These are phyloP conservation scores for Saccharomyces kudriavzevii DNA, from an alignment of 805 yeast genomes.

Conservation along the genomic window DNA sequence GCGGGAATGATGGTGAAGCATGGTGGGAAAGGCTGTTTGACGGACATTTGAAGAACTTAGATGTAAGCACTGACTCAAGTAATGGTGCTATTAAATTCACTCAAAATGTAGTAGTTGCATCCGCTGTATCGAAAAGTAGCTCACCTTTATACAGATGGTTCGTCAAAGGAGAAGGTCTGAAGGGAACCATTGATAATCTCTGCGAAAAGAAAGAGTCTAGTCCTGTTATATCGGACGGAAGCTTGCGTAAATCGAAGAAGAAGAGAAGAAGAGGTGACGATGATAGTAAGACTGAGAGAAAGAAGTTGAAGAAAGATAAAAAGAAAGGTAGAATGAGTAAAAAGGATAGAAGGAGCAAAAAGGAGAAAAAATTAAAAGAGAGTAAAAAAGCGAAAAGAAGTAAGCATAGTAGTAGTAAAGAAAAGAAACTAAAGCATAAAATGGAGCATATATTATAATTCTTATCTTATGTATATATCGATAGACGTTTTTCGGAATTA, in stretches of 20 bases:
- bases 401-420: slow-evolving; percentile 17
- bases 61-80: slow-evolving; percentile 36
- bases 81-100: slow-evolving; percentile 41
- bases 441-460: slow-evolving; percentile 5
- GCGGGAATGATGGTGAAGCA: slow-evolving; percentile 64
- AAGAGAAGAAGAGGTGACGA: slow-evolving; percentile 12
- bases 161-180: slow-evolving; percentile 76
- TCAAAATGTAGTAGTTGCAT: slow-evolving; percentile 42
- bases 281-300: slow-evolving; percentile 10
- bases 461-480: neutral
- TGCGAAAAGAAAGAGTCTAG: slow-evolving; percentile 4
- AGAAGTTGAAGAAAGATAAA: slow-evolving; percentile 10
- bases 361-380: slow-evolving; percentile 5
- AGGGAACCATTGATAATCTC: slow-evolving; percentile 56
- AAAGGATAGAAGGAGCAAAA: slow-evolving; percentile 7
- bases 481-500: neutral
- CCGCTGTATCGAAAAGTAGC: slow-evolving; percentile 40
- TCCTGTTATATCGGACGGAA: slow-evolving; percentile 3
- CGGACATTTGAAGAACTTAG: slow-evolving; percentile 77
- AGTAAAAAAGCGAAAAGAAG: slow-evolving; percentile 13
- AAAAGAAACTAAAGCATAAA: slow-evolving; percentile 15
- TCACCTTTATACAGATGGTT: slow-evolving; percentile 82
- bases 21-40: slow-evolving; percentile 98
- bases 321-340: slow-evolving; percentile 4
- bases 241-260: slow-evolving; percentile 5